phyloP scores from a whole-genome alignment of 352 stramenopile genomes.

The Elongisporangium prolatum region DNA sequence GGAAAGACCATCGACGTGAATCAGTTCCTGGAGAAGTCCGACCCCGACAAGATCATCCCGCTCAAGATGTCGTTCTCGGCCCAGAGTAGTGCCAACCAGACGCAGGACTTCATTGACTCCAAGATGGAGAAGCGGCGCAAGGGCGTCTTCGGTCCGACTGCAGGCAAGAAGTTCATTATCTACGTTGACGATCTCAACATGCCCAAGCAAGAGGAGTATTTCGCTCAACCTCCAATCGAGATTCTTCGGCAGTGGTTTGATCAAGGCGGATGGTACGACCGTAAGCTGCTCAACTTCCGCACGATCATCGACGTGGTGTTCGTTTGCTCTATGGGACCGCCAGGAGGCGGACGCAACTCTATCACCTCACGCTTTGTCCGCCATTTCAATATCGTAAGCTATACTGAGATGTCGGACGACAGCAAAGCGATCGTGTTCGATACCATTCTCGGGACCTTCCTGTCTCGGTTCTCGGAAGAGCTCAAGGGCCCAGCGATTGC shows the following conservation, averaged over 20 bases:
- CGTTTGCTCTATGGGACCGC: constrained; percentile 89
- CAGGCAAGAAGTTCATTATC: constrained; percentile 92
- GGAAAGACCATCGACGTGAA: constrained; percentile 95
- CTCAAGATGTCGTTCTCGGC: constrained; percentile 91
- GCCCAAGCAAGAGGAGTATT: constrained; percentile 93
- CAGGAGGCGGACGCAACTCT: constrained; percentile 89
- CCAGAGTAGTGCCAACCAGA: constrained; percentile 91
- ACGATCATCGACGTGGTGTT: constrained; percentile 88
- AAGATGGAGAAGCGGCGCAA: constrained; percentile 93
- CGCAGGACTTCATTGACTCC: constrained; percentile 88
- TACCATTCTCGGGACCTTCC: constrained; percentile 90
- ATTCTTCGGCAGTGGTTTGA: constrained; percentile 94
- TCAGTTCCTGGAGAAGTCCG: constrained; percentile 82
- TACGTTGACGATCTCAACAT: constrained; percentile 96
- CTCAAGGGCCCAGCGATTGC: background rate
- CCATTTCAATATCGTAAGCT: constrained; percentile 93
- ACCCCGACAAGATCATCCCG: constrained; percentile 85
- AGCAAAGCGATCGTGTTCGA: constrained; percentile 91
- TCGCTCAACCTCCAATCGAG: constrained; percentile 93
- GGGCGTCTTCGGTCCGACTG: constrained; percentile 88
- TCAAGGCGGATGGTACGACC: constrained; percentile 93
- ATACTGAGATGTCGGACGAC: constrained; percentile 85
- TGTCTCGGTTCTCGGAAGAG: constrained; percentile 36
- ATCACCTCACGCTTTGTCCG: constrained; percentile 89
- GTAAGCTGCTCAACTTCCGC: constrained; percentile 89